Evolutionary conservation across 2,329 filamentous ascomycete genomes (phyloP).

Genomic region (Trichoderma gracile): DNA sequence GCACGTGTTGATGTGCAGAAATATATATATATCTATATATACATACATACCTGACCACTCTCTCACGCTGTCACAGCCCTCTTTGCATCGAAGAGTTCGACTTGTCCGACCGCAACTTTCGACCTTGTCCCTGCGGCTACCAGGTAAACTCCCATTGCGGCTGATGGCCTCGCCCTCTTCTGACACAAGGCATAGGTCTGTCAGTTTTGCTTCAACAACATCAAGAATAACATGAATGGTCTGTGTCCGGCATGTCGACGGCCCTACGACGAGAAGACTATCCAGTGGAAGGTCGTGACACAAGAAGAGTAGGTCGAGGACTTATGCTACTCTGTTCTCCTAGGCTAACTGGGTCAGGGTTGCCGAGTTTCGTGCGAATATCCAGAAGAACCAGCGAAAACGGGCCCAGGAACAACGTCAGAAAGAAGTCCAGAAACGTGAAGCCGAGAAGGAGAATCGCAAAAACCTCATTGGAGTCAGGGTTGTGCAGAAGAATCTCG

Average conservation of each 20-base stretch:
- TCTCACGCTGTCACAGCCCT: slow-evolving; percentile 61
- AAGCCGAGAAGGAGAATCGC: slow-evolving; percentile 91
- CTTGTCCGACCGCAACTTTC: slow-evolving; percentile 94
- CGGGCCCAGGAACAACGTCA: slow-evolving; percentile 79
- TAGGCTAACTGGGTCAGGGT: slow-evolving; percentile 50
- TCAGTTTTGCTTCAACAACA: slow-evolving; percentile 99
- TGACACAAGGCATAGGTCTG: slow-evolving; percentile 68
- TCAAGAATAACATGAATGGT: slow-evolving; percentile 96
- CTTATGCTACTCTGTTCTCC: neutral
- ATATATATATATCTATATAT: too few relatives aligned
- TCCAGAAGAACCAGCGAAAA: slow-evolving; percentile 90
- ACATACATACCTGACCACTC: too few relatives aligned
- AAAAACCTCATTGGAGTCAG: slow-evolving; percentile 95
- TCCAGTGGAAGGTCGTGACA: slow-evolving; percentile 94
- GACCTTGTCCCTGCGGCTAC: slow-evolving; percentile 95
- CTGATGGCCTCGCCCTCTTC: neutral
- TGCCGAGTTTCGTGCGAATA: slow-evolving; percentile 73
- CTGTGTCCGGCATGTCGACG: slow-evolving; percentile 95
- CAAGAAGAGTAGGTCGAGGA: slow-evolving; percentile 76
- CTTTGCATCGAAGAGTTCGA: slow-evolving; percentile 99
- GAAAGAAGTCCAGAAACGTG: slow-evolving; percentile 93
- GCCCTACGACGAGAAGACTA: slow-evolving; percentile 94
- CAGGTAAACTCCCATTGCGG: slow-evolving; percentile 62
- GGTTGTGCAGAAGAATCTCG: slow-evolving; percentile 97
- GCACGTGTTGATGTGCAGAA: slow-evolving; percentile 16